Evolutionary conservation across 2,329 filamentous ascomycete species (phyloP), one percentile per base, ranked within the genome.

Genomic region (Fusarium sp.): DNA sequence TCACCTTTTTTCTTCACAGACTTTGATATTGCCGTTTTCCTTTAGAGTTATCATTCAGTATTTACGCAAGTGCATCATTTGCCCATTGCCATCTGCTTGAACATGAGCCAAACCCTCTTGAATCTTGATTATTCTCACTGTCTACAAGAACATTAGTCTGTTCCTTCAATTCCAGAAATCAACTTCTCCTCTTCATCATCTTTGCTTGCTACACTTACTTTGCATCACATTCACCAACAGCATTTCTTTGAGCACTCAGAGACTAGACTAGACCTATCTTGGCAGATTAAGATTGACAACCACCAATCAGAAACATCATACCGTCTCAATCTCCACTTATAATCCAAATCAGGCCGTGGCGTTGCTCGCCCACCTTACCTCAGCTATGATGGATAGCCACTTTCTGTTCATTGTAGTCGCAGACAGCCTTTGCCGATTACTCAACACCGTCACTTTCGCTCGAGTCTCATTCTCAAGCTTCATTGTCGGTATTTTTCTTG

Each of bases 371-470:
- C 15, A 19, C 17, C 35, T 32, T 29, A 29, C 32, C 15, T n/a
- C 38, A 32, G 53, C n/a, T 25, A n/a, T 25, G 23, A 33, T 36
- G 37, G 43, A 43, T 32, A 29, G 13, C 14, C n/a, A 13, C 31
- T 33, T 33, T 33, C 6, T n/a, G 31, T 33, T 14, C 31, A 11
- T n/a, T 32, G n/a, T 4, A 53, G 51, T n/a, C 27, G n/a, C 6
- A 53, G 51, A 37, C 52, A 57, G 32, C 51, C 32, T 48, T 42
- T 11, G 10, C 29, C 32, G 17, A 49, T 53, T 23, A 35, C 41
- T 58, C 53, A 58, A 53, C 55, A 51, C 36, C 42, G 37, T 57
- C 53, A 32, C 33, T 49, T 43, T 35, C 31, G 36, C 38, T 58
- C 23, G 37, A 49, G 47, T 23, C 45, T 43, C 23, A 50, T 29